These are phyloP conservation scores for Trichoderma sp. DNA, from an alignment of 2,329 filamentous ascomycete genomes.

Conservation along the genomic window DNA sequence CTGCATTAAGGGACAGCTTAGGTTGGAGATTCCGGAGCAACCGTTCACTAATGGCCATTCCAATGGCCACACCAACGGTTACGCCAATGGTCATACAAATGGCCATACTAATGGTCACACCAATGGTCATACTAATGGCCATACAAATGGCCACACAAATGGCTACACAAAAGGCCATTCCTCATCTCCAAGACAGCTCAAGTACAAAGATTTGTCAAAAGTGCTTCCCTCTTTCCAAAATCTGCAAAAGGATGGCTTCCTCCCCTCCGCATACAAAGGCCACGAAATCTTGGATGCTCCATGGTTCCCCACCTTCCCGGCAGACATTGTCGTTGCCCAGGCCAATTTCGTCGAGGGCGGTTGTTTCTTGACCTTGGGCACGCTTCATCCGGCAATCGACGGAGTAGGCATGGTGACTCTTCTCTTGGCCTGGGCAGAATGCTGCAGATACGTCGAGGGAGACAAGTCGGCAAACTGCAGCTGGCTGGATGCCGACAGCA, in stretches of 20 bases:
- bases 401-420: conserved; percentile 38
- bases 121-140: not conserved
- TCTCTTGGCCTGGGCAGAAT: conserved; percentile 40
- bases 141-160: not conserved
- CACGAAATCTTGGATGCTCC: conserved; percentile 34
- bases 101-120: not conserved
- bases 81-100: not conserved
- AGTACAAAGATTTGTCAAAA: conserved; percentile 30
- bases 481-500: conserved; percentile 39
- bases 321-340: conserved; percentile 38
- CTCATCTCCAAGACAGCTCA: not conserved
- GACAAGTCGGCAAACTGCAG: conserved; percentile 35
- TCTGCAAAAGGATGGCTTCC: conserved; percentile 35
- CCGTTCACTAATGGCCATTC: not conserved
- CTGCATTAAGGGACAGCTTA: conserved; percentile 34
- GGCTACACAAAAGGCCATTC: not conserved
- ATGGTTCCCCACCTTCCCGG: conserved; percentile 35
- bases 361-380: conserved; percentile 37
- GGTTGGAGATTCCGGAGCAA: not conserved
- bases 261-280: conserved; percentile 37
- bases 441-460: conserved; percentile 37
- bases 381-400: conserved; percentile 35
- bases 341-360: conserved; percentile 41
- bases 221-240: conserved; percentile 36
- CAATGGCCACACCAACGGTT: not conserved